phyloP scores from a whole-genome alignment of 1,139 yeast species.

The Nakaseomyces glabratus region DNA sequence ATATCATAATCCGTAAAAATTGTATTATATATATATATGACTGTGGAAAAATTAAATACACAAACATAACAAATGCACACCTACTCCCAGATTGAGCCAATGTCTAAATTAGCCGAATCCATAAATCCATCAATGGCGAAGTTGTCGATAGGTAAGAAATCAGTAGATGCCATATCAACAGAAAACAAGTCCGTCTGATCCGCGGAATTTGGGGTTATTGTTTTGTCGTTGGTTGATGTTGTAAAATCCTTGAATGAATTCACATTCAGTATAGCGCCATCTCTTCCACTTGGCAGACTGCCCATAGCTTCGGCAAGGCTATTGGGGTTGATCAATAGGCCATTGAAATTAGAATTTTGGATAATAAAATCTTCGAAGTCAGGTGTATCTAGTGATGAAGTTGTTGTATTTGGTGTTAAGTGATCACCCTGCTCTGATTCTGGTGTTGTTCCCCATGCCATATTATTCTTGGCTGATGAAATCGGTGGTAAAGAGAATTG shows the following conservation, averaged over 20 bases:
- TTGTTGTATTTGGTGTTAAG: slow-evolving; percentile 8
- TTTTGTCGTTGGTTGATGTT: background rate
- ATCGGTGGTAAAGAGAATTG: slow-evolving; percentile 10
- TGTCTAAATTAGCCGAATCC: slow-evolving; percentile 17
- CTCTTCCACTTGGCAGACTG: slow-evolving; percentile 9
- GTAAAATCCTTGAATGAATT: background rate
- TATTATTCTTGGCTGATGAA: slow-evolving; percentile 7
- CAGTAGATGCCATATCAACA: slow-evolving; percentile 7
- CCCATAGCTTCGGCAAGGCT: slow-evolving; percentile 14
- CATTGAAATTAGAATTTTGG: slow-evolving; percentile 27
- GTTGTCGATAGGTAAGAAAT: slow-evolving; percentile 24
- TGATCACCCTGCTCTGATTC: slow-evolving; percentile 4
- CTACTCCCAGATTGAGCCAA: slow-evolving; percentile 18
- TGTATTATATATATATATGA: too few relatives aligned
- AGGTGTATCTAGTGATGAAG: slow-evolving; percentile 15
- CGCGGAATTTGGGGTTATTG: background rate
- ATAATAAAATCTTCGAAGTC: slow-evolving; percentile 29
- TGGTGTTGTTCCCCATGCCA: slow-evolving; percentile 4
- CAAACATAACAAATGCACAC: too few relatives aligned
- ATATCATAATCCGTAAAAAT: too few relatives aligned
- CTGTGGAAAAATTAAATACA: too few relatives aligned
- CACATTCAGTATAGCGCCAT: slow-evolving; percentile 9
- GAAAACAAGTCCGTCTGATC: background rate
- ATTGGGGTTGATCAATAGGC: slow-evolving; percentile 27
- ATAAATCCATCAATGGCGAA: slow-evolving; percentile 20